Evolutionary conservation across 305 asterid species (phyloP).

Genomic region (Fraxinus floribunda): DNA sequence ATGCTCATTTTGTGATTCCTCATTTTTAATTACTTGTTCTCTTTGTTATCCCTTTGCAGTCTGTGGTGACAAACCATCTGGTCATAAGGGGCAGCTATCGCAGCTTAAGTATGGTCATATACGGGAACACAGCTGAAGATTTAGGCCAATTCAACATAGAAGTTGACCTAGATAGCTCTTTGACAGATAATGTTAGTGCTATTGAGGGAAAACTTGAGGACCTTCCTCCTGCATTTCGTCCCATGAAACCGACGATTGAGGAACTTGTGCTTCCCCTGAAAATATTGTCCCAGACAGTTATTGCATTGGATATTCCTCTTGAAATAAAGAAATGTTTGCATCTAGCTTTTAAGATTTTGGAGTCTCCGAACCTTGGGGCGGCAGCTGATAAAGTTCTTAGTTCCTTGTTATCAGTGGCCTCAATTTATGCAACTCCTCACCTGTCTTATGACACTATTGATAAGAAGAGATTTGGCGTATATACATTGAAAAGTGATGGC

Average conservation of each 20-base stretch:
- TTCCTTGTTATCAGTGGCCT: slow-evolving; percentile 58
- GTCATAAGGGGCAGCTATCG: slow-evolving; percentile 96
- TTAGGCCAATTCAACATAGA: slow-evolving; percentile 92
- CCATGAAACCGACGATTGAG: slow-evolving; percentile 56
- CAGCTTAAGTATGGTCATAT: slow-evolving; percentile 92
- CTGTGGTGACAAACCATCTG: slow-evolving; percentile 85
- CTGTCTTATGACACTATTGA: slow-evolving; percentile 32
- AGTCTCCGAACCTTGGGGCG: slow-evolving; percentile 47
- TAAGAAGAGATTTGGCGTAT: slow-evolving; percentile 32
- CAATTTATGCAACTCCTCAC: slow-evolving; percentile 43
- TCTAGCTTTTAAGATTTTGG: slow-evolving; percentile 53
- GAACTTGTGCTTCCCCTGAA: slow-evolving; percentile 64
- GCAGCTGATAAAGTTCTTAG: slow-evolving; percentile 53
- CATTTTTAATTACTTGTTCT: neutral
- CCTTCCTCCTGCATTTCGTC: slow-evolving; percentile 84
- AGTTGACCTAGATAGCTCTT: slow-evolving; percentile 81
- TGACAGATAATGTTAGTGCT: slow-evolving; percentile 68
- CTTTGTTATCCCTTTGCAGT: slow-evolving; percentile 46
- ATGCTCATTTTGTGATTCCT: neutral
- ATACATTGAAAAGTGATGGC: slow-evolving; percentile 25
- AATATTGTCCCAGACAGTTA: slow-evolving; percentile 52
- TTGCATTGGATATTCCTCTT: slow-evolving; percentile 52
- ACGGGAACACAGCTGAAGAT: slow-evolving; percentile 94
- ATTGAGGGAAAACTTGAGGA: slow-evolving; percentile 90
- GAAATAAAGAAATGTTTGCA: slow-evolving; percentile 58